Conservation (phyloP, 148 eudicot species). For the Fagopyrum tataricum region DNA sequence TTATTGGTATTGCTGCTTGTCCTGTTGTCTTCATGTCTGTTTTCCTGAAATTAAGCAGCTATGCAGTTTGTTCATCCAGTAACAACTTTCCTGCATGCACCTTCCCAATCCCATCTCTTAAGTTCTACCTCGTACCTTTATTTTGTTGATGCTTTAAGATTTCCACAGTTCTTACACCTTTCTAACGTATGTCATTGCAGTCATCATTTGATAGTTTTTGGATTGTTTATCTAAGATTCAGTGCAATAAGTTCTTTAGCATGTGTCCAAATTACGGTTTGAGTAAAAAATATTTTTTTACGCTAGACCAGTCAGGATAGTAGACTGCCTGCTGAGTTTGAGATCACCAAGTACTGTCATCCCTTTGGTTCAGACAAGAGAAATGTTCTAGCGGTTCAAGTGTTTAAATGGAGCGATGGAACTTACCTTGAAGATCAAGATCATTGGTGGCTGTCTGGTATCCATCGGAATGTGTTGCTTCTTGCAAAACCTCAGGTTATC, state of each 20-base stretch:
- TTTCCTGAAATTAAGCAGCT: no score
- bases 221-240: neutral
- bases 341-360: constrained; percentile 71
- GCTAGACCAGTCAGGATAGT: constrained; percentile 82
- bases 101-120: neutral
- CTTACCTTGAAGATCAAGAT: constrained; percentile 99
- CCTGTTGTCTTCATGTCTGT: no score
- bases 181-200: neutral
- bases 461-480: constrained; percentile 92
- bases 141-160: neutral
- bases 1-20: no score
- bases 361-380: constrained; percentile 57
- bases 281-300: neutral
- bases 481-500: constrained; percentile 88
- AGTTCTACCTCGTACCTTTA: neutral
- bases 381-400: constrained; percentile 89
- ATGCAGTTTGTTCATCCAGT: neutral
- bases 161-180: neutral
- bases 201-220: neutral
- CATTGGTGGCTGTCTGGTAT: constrained; percentile 99
- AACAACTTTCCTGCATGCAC: neutral
- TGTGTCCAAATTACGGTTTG: neutral
- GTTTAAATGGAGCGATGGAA: constrained; percentile 91
- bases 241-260: neutral
- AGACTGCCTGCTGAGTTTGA: constrained; percentile 98